A percentile compares a stretch with the other conserved stretches of the same genome.
These are phyloP conservation scores for Acanthamoeba polyphaga DNA, from an alignment of 208 protist species.

Conservation along the genomic window DNA sequence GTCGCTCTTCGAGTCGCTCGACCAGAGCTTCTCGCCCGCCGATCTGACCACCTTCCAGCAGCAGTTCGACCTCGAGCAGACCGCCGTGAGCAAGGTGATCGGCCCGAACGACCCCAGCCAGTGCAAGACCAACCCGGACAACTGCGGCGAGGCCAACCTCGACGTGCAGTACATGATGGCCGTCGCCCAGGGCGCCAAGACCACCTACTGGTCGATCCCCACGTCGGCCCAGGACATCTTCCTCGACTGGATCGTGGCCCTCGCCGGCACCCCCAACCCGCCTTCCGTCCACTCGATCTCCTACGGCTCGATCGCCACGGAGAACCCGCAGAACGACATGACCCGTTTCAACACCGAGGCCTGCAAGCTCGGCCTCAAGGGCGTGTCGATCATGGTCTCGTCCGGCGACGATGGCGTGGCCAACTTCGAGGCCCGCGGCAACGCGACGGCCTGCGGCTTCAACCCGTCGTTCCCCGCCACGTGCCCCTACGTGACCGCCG, in stretches of 20 bases:
- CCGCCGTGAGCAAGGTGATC: background rate
- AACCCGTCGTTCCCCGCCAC: slow-evolving; percentile 80
- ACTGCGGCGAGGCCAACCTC: slow-evolving; percentile 50
- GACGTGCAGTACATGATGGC: slow-evolving; percentile 77
- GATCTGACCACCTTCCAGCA: slow-evolving; percentile 17
- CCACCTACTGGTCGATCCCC: slow-evolving; percentile 79
- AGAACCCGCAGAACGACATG: background rate
- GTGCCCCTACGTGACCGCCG: slow-evolving; percentile 82
- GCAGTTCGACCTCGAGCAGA: background rate
- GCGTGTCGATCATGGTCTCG: slow-evolving; percentile 76
- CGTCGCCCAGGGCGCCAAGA: background rate
- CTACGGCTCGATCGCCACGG: slow-evolving; percentile 59
- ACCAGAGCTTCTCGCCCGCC: slow-evolving; percentile 30
- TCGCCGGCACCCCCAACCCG: slow-evolving; percentile 50
- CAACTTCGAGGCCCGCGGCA: slow-evolving; percentile 59
- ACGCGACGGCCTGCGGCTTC: slow-evolving; percentile 78
- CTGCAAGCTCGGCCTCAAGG: slow-evolving; percentile 74
- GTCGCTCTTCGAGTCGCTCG: slow-evolving; percentile 50
- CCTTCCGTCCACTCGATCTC: slow-evolving; percentile 56
- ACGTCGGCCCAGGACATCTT: background rate
- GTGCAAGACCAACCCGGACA: slow-evolving; percentile 26
- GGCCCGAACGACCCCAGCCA: slow-evolving; percentile 21
- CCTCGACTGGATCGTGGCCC: slow-evolving; percentile 70
- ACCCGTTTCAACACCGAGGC: slow-evolving; percentile 46
- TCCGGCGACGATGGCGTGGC: slow-evolving; percentile 84